Base-by-base conservation (phyloP, 345 rosid genomes). In the Schrenkiella parvula region DNA sequence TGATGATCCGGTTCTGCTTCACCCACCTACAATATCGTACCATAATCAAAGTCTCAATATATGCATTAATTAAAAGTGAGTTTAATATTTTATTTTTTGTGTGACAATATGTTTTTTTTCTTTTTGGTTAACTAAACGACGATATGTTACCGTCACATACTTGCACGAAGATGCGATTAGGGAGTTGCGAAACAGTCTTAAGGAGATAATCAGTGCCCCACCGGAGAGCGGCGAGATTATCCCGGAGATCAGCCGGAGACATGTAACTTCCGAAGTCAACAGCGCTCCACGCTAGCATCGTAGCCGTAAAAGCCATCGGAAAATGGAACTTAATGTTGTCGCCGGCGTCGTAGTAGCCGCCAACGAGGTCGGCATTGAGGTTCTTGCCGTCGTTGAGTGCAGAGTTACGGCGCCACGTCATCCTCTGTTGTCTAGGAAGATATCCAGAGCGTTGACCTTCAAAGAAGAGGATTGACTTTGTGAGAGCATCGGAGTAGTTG, bases 291-390 rank as follows among this genome's bases (percentile, higher is more conserved):
- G 98, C 74, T 66, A 93, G 74, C 85, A 93, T 79, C 8, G 98
- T 89, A 21, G 96, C 71, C 12, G 93, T 87, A 71, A 90, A 93
- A 12, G 97, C 96, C 97, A 93, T 89, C 1, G 98, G 98, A 70
- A 93, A 90, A 13, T 83, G 85, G 57, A 88, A 93, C 82, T 93
- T 90, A 41, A 93, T 82, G 71, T 93, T 89, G 52, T 93, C 98
- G 2, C 97, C 98, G 4, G 98, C 98, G 55, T 93, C 97, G 57
- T 90, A 89, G 80, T 90, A 93, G 4, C 98, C 97, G 10, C 98
- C 97, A 18, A 85, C 81, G 25, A 93, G 77, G 83, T 90, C 88
- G 0, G 80, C 48, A 38, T 80, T 77, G 38, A 86, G 85, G 15
- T 74, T 76, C 77, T 79, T 78, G 0, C 98, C 98, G 54, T 93